phyloP scores from a whole-genome alignment of 495 filamentous ascomycete species.

The Pyrenula aspistea region DNA sequence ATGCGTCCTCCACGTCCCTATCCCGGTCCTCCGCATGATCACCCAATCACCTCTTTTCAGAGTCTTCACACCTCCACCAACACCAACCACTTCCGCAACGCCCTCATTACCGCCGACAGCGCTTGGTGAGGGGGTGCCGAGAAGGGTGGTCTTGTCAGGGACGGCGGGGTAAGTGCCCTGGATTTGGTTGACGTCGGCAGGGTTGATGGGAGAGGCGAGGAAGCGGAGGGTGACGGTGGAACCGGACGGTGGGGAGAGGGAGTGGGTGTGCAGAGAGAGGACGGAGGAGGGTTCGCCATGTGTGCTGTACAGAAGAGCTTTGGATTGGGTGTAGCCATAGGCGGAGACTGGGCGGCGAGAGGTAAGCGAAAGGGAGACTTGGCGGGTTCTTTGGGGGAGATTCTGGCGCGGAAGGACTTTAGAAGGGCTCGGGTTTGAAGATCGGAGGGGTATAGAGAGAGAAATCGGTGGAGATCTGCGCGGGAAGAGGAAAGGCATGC shows the following conservation, averaged over 20 bases:
- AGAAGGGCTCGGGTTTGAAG: background rate
- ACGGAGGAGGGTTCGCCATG: constrained; percentile 81
- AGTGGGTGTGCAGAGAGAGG: constrained; percentile 71
- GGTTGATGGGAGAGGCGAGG: constrained; percentile 87
- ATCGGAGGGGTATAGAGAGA: background rate
- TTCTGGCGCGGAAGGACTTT: background rate
- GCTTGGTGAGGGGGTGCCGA: constrained; percentile 62
- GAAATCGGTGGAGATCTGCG: background rate
- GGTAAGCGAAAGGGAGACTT: background rate
- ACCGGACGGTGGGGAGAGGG: constrained; percentile 57
- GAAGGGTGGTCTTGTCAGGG: constrained; percentile 55
- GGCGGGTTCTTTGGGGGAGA: background rate
- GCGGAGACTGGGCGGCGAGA: constrained; percentile 48
- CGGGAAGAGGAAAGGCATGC: background rate
- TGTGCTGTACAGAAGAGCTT: constrained; percentile 72
- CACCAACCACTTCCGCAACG: constrained; percentile 68
- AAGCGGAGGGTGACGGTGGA: constrained; percentile 57
- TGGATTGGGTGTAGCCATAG: constrained; percentile 95
- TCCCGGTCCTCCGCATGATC: constrained; percentile 64
- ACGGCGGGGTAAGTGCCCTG: constrained; percentile 92
- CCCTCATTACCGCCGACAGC: constrained; percentile 85
- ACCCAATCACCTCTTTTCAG: constrained; percentile 77
- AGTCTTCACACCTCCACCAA: constrained; percentile 43
- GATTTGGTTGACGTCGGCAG: constrained; percentile 92
- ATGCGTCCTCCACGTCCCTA: constrained; percentile 92